Evolutionary conservation across 164 flowering plant genomes (phyloP), one percentile per base, ranked within the genome.

Genomic region (Pachysandra terminalis): DNA sequence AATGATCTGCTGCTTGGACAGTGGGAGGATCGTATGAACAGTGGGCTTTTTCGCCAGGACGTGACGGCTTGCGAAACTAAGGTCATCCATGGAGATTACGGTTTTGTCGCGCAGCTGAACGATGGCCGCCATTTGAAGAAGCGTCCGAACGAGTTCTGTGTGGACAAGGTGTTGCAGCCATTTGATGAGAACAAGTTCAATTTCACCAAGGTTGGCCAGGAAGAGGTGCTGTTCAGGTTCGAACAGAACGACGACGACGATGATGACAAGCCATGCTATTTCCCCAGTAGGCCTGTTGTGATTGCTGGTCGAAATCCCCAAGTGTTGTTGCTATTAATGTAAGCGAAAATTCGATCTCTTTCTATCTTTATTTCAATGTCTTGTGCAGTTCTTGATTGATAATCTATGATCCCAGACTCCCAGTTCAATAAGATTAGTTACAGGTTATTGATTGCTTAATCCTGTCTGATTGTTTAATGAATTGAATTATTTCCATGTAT

Each of bases 191-290:
- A 45, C 69, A 90, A 90, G 67, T 93, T 93, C 86, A 93, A 89
- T 66, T 93, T 93, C 81, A 89, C 91, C 54, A 90, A 93, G 72
- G 87, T 90, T 73, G 98, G 98, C 14, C 91, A 93, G 65, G 98
- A 93, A 66, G 96, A 92, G 71, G 86, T 86, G 55, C 86, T 90
- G 54, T 90, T 91, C 74, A 74, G 78, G 70, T 91, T 91, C 65
- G 85, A 88, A 58, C 80, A 75, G 51, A 82, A 84, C 64, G 73
- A 79, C 27, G 82, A 77, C n/a, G 61, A 84, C 64, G 73, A 79
- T 28, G 82, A 77, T 22, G 61, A 66, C 23, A 62, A 73, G 41
- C 53, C 77, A 35, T 78, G 74, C 13, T 90, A 75, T 77, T 63
- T 68, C 65, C 80, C 84, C 14, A 68, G 68, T 51, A 80, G 90